Evolutionary conservation across 2,329 filamentous ascomycete species (phyloP).

Genomic region (Colletotrichum scovillei): DNA sequence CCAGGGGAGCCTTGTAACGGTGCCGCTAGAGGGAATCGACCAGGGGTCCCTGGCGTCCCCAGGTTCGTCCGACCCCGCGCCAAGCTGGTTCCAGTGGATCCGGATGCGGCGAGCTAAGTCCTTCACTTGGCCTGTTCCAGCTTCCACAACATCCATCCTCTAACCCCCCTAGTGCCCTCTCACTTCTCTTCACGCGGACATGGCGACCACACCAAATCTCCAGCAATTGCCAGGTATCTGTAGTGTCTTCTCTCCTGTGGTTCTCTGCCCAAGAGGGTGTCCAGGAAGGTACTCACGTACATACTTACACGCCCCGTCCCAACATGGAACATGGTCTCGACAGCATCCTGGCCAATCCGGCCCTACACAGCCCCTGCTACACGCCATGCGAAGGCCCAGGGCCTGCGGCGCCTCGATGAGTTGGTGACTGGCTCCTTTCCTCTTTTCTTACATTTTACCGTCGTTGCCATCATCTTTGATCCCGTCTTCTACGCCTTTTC

Average conservation of each 20-base stretch:
- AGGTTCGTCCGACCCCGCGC: constrained; percentile 36
- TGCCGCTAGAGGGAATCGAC: background rate
- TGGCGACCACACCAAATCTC: constrained; percentile 17
- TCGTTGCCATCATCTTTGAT: background rate
- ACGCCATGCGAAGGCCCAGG: constrained; percentile 30
- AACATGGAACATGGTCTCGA: constrained; percentile 20
- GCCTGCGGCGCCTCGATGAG: constrained; percentile 6
- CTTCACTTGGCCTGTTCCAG: constrained; percentile 25
- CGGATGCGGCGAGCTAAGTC: constrained; percentile 18
- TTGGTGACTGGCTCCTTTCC: constrained; percentile 7
- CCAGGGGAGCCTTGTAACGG: constrained; percentile 9
- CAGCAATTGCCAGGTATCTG: background rate
- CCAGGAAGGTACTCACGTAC: background rate
- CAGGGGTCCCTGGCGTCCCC: constrained; percentile 5
- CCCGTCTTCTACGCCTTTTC: background rate
- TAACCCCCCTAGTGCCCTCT: background rate
- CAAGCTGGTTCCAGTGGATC: constrained; percentile 23
- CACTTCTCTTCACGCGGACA: constrained; percentile 7
- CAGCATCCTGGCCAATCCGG: constrained; percentile 19
- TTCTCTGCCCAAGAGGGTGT: background rate
- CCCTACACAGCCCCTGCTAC: constrained; percentile 12
- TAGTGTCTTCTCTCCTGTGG: background rate
- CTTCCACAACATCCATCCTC: background rate
- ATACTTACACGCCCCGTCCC: background rate
- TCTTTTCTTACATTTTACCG: constrained; percentile 18